Evolutionary conservation across 352 stramenopile genomes (phyloP).

Genomic region (Pythium vanterpoolii): DNA sequence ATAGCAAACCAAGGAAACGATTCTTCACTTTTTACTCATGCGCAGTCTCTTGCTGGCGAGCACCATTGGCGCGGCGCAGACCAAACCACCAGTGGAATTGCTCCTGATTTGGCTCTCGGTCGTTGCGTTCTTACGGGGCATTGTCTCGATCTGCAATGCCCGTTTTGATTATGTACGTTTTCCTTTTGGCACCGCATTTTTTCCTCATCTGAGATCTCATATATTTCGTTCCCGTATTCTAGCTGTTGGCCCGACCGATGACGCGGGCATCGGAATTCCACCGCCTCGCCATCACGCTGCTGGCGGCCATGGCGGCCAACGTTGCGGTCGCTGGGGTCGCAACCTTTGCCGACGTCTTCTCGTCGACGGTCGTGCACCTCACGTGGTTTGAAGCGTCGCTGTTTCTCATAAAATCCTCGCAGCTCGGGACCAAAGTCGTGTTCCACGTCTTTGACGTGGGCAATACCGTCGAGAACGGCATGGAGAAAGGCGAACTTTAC

Average conservation of each 20-base stretch:
- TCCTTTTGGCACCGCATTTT: background rate
- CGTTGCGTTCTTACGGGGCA: slow-evolving; percentile 53
- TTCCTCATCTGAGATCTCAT: background rate
- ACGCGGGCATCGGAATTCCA: slow-evolving; percentile 53
- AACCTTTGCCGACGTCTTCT: slow-evolving; percentile 41
- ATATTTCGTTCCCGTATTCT: background rate
- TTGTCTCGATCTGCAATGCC: slow-evolving; percentile 55
- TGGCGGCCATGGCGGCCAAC: slow-evolving; percentile 38
- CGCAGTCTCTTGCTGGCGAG: slow-evolving; percentile 67
- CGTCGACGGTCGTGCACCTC: slow-evolving; percentile 55
- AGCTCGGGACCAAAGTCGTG: slow-evolving; percentile 64
- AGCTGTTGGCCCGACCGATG: slow-evolving; percentile 63
- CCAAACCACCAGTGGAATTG: slow-evolving; percentile 36
- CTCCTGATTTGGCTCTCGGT: slow-evolving; percentile 67
- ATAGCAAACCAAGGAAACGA: slow-evolving; percentile 76
- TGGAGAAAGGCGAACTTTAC: slow-evolving; percentile 64
- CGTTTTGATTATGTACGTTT: slow-evolving; percentile 58
- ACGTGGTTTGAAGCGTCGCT: slow-evolving; percentile 74
- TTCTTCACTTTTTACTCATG: slow-evolving; percentile 75
- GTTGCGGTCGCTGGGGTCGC: slow-evolving; percentile 36
- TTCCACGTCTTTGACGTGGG: slow-evolving; percentile 60
- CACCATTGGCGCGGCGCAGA: slow-evolving; percentile 47
- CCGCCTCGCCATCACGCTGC: slow-evolving; percentile 44
- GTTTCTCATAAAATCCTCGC: slow-evolving; percentile 59
- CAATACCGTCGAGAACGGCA: slow-evolving; percentile 27